Evolutionary conservation across 2,329 filamentous ascomycete genomes (phyloP).

Genomic region (Fusarium siculi): DNA sequence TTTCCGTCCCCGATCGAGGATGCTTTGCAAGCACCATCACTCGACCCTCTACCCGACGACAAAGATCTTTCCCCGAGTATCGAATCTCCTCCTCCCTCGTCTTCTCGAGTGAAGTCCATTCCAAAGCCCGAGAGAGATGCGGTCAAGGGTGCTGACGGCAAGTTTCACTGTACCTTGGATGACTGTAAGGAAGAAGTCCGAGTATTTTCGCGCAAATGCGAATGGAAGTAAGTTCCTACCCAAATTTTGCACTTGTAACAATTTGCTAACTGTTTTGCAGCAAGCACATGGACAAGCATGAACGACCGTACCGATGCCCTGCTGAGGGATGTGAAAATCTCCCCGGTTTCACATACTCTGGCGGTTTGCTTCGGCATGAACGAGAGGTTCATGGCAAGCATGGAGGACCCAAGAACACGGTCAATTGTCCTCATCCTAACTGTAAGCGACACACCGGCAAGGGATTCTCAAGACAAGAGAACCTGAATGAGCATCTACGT

Average conservation of each 20-base stretch:
- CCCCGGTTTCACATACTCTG: constrained; percentile 93
- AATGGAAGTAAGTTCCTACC: constrained; percentile 85
- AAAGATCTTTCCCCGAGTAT: constrained; percentile 49
- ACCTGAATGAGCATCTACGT: constrained; percentile 91
- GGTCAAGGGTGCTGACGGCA: constrained; percentile 74
- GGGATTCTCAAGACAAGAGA: constrained; percentile 93
- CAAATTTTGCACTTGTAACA: neutral
- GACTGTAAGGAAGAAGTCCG: constrained; percentile 74
- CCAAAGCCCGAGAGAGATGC: constrained; percentile 68
- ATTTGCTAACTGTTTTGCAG: constrained; percentile 57
- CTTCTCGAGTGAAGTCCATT: constrained; percentile 62
- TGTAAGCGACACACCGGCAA: constrained; percentile 91
- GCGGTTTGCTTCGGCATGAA: constrained; percentile 88
- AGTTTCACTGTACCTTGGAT: constrained; percentile 77
- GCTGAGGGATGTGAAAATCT: constrained; percentile 89
- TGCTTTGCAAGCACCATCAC: constrained; percentile 46
- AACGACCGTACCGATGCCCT: constrained; percentile 88
- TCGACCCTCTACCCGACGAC: constrained; percentile 48
- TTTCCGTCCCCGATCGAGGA: constrained; percentile 52
- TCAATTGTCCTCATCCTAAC: constrained; percentile 85
- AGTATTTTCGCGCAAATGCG: constrained; percentile 84
- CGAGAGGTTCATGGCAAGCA: constrained; percentile 94
- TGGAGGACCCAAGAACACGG: constrained; percentile 85
- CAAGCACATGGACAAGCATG: constrained; percentile 99
- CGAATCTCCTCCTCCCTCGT: constrained; percentile 48